phyloP scores from a whole-genome alignment of 1,284 basidiomycete genomes.

The Xerocomus minutiporus region DNA sequence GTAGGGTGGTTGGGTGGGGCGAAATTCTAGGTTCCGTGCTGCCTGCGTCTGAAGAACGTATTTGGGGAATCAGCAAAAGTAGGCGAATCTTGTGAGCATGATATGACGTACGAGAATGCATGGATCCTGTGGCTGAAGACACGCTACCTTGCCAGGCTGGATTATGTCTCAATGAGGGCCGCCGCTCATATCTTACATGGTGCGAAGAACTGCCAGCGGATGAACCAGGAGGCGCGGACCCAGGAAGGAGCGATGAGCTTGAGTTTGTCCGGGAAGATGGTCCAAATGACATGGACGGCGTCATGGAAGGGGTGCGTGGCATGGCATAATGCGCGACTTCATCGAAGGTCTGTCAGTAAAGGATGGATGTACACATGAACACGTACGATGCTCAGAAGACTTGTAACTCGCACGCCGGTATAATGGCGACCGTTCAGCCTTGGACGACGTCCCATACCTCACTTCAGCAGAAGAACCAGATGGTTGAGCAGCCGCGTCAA shows the following conservation, averaged over 20 bases:
- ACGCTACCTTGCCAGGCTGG: constrained; percentile 43
- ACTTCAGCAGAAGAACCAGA: constrained; percentile 22
- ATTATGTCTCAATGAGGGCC: constrained; percentile 41
- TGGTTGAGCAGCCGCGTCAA: constrained; percentile 15
- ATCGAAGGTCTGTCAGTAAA: not conserved
- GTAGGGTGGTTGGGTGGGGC: constrained; percentile 37
- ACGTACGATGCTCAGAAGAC: constrained; percentile 33
- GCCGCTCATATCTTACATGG: constrained; percentile 30
- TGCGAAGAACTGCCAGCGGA: constrained; percentile 28
- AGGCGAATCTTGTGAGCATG: constrained; percentile 5
- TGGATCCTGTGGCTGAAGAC: constrained; percentile 31
- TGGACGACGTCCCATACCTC: constrained; percentile 28
- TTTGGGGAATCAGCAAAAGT: constrained; percentile 9
- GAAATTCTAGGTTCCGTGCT: constrained; percentile 23
- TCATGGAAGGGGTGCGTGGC: constrained; percentile 26
- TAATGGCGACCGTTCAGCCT: constrained; percentile 25
- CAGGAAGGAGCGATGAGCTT: constrained; percentile 40
- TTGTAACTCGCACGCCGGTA: constrained; percentile 34
- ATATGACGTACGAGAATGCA: constrained; percentile 27
- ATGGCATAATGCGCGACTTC: constrained; percentile 31
- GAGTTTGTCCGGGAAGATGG: constrained; percentile 46
- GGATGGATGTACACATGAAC: not conserved
- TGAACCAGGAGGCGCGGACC: constrained; percentile 26
- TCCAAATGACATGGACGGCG: constrained; percentile 33
- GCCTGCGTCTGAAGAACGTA: constrained; percentile 17